Percentiles rank a stretch among this genome's conserved stretches.
Evolutionary conservation across 106 monocot genomes (phyloP).

Genomic region (Dendrobium nobile): DNA sequence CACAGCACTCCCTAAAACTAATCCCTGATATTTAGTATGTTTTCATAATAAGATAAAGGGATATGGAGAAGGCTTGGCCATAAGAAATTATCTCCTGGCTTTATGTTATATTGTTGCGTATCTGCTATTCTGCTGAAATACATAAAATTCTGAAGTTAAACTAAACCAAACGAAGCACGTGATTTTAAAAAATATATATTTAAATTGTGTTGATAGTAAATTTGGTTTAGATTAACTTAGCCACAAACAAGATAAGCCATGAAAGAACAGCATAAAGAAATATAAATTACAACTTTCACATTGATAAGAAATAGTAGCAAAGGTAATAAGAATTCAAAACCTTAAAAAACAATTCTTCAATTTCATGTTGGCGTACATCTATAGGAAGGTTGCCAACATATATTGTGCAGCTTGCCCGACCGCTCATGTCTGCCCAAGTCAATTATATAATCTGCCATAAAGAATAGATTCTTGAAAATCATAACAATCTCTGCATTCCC

Average conservation of each 20-base stretch:
- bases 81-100: too few relatives aligned
- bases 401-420: conserved; percentile 51
- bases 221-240: too few relatives aligned
- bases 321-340: conserved; percentile 20
- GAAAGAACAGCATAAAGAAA: neutral
- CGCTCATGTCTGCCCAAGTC: conserved; percentile 41
- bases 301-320: neutral
- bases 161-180: too few relatives aligned
- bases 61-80: too few relatives aligned
- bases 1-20: too few relatives aligned
- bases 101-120: too few relatives aligned
- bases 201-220: too few relatives aligned
- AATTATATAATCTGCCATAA: conserved; percentile 10
- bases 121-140: too few relatives aligned
- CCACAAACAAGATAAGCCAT: neutral
- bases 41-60: too few relatives aligned
- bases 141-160: too few relatives aligned
- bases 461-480: neutral
- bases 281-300: neutral
- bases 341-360: conserved; percentile 88
- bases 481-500: neutral
- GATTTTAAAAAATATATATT: too few relatives aligned
- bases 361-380: conserved; percentile 68
- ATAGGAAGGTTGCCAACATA: conserved; percentile 91
- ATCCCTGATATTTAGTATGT: too few relatives aligned